phyloP scores from a whole-genome alignment of 768 basidiomycete species.

The Lactarius vividus region DNA sequence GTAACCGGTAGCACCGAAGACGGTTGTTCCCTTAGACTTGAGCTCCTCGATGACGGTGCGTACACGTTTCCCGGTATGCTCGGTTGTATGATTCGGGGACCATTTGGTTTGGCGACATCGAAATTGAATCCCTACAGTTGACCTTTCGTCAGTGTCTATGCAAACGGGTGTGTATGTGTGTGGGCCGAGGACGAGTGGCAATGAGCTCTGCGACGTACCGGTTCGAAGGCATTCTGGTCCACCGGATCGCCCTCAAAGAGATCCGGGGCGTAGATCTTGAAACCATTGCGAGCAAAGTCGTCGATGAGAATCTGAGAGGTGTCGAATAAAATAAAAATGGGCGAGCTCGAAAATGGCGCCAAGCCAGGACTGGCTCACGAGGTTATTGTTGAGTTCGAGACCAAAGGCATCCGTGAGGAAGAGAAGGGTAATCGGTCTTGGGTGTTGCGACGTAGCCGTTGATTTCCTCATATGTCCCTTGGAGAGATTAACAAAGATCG shows the following conservation, averaged over 20 bases:
- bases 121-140: conserved; percentile 9
- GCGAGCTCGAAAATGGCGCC: neutral
- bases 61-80: conserved; percentile 24
- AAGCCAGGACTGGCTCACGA: conserved; percentile 24
- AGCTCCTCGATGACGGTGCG: conserved; percentile 33
- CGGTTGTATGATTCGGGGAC: conserved; percentile 26
- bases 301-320: conserved; percentile 41
- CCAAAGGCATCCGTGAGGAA: conserved; percentile 43
- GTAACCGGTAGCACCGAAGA: conserved; percentile 34
- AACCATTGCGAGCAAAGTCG: conserved; percentile 43
- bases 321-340: too few species aligned
- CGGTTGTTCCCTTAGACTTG: conserved; percentile 34
- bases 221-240: conserved; percentile 24
- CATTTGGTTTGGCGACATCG: neutral
- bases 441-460: conserved; percentile 44
- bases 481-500: neutral
- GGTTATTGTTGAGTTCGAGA: conserved; percentile 35
- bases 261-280: conserved; percentile 27
- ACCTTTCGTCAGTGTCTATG: neutral
- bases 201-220: conserved; percentile 15
- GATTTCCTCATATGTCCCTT: conserved; percentile 38
- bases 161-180: neutral
- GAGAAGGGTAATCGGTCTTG: conserved; percentile 40
- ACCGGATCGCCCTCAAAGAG: conserved; percentile 31
- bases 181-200: neutral